Conservation (phyloP, 1,284 basidiomycete species). For the Jaminaea rosea region DNA sequence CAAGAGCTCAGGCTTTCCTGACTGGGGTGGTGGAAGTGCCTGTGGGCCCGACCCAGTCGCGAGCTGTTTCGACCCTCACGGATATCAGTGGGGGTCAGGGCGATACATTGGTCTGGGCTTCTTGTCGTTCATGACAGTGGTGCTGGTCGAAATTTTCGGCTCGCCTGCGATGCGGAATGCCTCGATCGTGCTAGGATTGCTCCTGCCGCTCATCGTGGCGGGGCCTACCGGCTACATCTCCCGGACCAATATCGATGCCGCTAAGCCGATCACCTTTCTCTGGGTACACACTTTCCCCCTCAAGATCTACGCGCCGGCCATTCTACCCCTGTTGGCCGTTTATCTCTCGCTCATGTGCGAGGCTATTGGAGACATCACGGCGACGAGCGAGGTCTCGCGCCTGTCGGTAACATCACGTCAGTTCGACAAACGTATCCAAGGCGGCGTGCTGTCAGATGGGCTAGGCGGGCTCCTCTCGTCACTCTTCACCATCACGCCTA, state of each 20-base stretch:
- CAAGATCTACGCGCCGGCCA: conserved; percentile 66
- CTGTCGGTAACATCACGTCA: conserved; percentile 48
- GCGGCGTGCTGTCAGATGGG: conserved; percentile 68
- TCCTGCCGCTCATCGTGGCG: conserved; percentile 29
- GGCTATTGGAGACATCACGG: conserved; percentile 76
- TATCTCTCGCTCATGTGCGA: conserved; percentile 63
- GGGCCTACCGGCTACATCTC: conserved; percentile 33
- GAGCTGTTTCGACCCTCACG: conserved; percentile 62
- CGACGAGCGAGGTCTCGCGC: conserved; percentile 69
- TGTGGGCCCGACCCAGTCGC: conserved; percentile 57
- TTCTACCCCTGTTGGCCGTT: conserved; percentile 72
- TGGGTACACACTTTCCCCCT: conserved; percentile 73
- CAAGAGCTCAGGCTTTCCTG: conserved; percentile 61
- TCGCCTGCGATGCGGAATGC: conserved; percentile 65
- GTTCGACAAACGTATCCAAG: conserved; percentile 71
- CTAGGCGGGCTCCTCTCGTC: conserved; percentile 60
- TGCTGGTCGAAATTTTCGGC: conserved; percentile 65
- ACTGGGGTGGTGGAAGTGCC: conserved; percentile 69
- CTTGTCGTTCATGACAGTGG: conserved; percentile 66
- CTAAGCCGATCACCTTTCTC: conserved; percentile 23
- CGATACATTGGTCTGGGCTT: conserved; percentile 78
- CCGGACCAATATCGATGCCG: conserved; percentile 17
- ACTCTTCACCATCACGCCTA: conserved; percentile 67
- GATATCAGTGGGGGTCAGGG: conserved; percentile 60
- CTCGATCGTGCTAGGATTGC: conserved; percentile 46